Conservation (phyloP, 495 filamentous ascomycete genomes). For the Aspergillus carlsbadensis region DNA sequence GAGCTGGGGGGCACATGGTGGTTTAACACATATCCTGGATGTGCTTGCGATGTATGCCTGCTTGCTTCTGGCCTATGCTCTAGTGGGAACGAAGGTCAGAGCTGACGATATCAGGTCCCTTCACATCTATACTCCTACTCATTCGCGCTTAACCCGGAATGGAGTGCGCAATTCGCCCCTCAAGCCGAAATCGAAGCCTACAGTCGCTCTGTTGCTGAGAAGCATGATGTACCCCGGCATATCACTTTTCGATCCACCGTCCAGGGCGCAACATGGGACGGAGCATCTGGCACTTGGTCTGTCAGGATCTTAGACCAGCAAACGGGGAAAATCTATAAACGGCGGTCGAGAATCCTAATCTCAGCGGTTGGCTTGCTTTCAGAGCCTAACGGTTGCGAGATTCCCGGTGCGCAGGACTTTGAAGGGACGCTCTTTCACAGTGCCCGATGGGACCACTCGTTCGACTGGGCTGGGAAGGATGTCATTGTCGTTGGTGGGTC, state of each 20-base stretch:
- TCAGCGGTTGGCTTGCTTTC: constrained; percentile 47
- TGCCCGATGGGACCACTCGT: constrained; percentile 55
- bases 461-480: constrained; percentile 54
- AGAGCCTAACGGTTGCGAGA: constrained; percentile 42
- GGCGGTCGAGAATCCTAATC: constrained; percentile 44
- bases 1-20: constrained; percentile 27
- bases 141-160: constrained; percentile 48
- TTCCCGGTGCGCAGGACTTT: constrained; percentile 46
- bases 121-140: constrained; percentile 51
- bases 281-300: constrained; percentile 40
- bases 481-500: constrained; percentile 52
- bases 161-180: constrained; percentile 39
- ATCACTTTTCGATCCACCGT: constrained; percentile 43
- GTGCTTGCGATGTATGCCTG: constrained; percentile 25
- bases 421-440: constrained; percentile 57
- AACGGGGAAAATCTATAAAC: constrained; percentile 22
- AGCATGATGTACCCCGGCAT: constrained; percentile 42
- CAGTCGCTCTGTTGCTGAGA: constrained; percentile 38
- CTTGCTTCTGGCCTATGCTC: neutral
- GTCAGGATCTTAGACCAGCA: constrained; percentile 38
- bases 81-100: no score
- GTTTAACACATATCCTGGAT: constrained; percentile 28
- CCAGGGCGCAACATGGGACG: constrained; percentile 33
- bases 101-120: constrained; percentile 7
- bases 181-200: constrained; percentile 46